Evolutionary conservation across 495 filamentous ascomycete species (phyloP).

Genomic region (Hypoxylon lienhwacheense): DNA sequence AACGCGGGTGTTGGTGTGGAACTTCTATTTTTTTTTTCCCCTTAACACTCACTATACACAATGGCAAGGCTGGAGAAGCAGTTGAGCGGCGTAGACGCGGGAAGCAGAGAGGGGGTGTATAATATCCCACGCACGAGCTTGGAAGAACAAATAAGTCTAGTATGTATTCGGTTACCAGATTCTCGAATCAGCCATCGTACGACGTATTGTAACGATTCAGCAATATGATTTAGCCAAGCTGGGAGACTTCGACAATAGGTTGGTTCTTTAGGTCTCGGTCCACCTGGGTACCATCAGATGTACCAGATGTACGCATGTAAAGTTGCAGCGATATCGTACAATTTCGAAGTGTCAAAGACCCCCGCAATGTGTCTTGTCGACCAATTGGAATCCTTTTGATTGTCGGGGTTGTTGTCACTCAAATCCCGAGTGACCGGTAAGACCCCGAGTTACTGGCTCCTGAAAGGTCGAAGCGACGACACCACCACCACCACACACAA

Average conservation of each 20-base stretch:
- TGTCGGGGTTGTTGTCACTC: constrained; percentile 28
- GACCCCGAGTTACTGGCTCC: constrained; percentile 31
- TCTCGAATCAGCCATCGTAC: constrained; percentile 37
- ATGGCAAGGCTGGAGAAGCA: constrained; percentile 37
- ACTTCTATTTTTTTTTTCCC: too few species aligned
- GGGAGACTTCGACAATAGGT: constrained; percentile 18
- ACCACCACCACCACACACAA: too few species aligned
- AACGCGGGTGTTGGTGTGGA: constrained; percentile 25
- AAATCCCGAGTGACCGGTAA: constrained; percentile 41
- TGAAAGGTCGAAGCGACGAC: constrained; percentile 13
- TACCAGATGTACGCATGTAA: constrained; percentile 26
- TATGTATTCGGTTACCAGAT: constrained; percentile 28
- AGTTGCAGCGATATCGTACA: constrained; percentile 33
- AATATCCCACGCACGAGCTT: constrained; percentile 25
- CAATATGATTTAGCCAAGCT: constrained; percentile 26
- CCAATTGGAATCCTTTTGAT: constrained; percentile 27
- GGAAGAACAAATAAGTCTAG: constrained; percentile 30
- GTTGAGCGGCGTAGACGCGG: constrained; percentile 28
- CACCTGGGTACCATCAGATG: constrained; percentile 30
- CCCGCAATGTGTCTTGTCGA: constrained; percentile 27
- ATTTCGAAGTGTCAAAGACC: constrained; percentile 31
- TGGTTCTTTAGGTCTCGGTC: constrained; percentile 22
- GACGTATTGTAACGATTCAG: constrained; percentile 29
- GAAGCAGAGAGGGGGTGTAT: constrained; percentile 32
- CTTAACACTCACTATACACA: too few species aligned